Percentiles rank a stretch among this genome's conserved stretches.
Conservation (phyloP, 192 early-diverging fungal species). For the Backusella macrospora region DNA sequence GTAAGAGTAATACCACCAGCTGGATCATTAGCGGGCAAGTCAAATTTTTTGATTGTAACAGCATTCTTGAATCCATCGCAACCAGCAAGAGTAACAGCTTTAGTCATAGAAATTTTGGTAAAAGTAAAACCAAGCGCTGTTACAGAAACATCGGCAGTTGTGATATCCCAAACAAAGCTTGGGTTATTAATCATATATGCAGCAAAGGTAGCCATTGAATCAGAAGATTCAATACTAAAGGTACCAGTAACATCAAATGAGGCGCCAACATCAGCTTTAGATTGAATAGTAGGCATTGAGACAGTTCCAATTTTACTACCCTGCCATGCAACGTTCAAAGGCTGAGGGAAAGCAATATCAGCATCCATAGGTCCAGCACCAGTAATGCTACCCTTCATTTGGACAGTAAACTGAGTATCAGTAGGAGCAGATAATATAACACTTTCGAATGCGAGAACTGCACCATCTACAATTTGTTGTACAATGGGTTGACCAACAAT, state of each 20-base stretch:
- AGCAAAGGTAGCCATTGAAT: slow-evolving; percentile 51
- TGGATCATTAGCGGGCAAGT: slow-evolving; percentile 57
- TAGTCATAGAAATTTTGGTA: slow-evolving; percentile 48
- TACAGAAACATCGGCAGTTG: slow-evolving; percentile 49
- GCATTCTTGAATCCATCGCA: slow-evolving; percentile 46
- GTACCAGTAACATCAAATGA: slow-evolving; percentile 43
- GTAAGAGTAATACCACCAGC: slow-evolving; percentile 64
- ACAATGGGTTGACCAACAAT: slow-evolving; percentile 60
- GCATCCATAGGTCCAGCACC: slow-evolving; percentile 56
- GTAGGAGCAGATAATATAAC: slow-evolving; percentile 44
- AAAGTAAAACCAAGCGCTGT: slow-evolving; percentile 56
- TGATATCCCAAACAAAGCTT: slow-evolving; percentile 53
- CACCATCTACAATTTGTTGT: slow-evolving; percentile 49
- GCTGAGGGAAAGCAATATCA: slow-evolving; percentile 47
- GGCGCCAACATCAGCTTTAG: slow-evolving; percentile 52
- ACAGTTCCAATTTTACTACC: slow-evolving; percentile 48
- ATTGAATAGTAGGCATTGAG: slow-evolving; percentile 45
- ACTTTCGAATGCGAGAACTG: slow-evolving; percentile 41
- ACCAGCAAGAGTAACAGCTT: slow-evolving; percentile 51
- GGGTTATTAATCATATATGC: slow-evolving; percentile 52
- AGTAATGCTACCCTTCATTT: slow-evolving; percentile 47
- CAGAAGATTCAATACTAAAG: slow-evolving; percentile 44
- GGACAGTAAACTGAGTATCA: slow-evolving; percentile 45
- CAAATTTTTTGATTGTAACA: slow-evolving; percentile 47
- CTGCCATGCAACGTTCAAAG: slow-evolving; percentile 43